A percentile compares a stretch with the other conserved stretches of the same genome.
phyloP scores from a whole-genome alignment of 805 yeast species.

The Kazachstania taianensis region DNA sequence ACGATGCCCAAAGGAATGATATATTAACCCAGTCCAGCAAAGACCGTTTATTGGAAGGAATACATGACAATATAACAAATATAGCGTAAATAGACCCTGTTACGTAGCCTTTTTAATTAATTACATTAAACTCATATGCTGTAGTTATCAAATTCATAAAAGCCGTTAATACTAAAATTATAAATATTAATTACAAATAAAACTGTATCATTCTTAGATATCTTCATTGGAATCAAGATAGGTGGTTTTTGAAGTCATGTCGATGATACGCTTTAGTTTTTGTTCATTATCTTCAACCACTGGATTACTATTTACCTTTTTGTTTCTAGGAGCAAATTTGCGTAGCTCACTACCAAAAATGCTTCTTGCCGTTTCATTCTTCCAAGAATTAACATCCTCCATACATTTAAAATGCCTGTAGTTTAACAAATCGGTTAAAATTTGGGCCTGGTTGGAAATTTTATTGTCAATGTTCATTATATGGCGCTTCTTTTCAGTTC shows the following conservation, averaged over 20 bases:
- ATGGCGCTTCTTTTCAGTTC: conserved; percentile 17
- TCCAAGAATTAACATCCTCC: conserved; percentile 21
- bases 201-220: too few species aligned
- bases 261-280: conserved; percentile 21
- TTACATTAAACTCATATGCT: too few species aligned
- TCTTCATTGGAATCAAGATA: too few species aligned
- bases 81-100: too few species aligned
- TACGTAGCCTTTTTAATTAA: too few species aligned
- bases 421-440: conserved; percentile 19
- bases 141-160: too few species aligned
- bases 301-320: conserved; percentile 18
- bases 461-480: conserved; percentile 15
- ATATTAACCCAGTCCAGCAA: too few species aligned
- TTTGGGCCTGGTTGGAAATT: conserved; percentile 16
- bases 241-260: conserved; percentile 9
- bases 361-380: conserved; percentile 17
- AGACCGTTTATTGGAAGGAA: too few species aligned
- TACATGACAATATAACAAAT: too few species aligned
- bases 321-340: conserved; percentile 19
- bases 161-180: too few species aligned
- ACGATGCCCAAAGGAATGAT: too few species aligned
- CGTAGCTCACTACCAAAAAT: conserved; percentile 20
- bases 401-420: conserved; percentile 15
- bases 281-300: conserved; percentile 16
- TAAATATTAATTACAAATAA: too few species aligned